Conservation (phyloP, 208 protist genomes). For the Tetramitus jugosus region DNA sequence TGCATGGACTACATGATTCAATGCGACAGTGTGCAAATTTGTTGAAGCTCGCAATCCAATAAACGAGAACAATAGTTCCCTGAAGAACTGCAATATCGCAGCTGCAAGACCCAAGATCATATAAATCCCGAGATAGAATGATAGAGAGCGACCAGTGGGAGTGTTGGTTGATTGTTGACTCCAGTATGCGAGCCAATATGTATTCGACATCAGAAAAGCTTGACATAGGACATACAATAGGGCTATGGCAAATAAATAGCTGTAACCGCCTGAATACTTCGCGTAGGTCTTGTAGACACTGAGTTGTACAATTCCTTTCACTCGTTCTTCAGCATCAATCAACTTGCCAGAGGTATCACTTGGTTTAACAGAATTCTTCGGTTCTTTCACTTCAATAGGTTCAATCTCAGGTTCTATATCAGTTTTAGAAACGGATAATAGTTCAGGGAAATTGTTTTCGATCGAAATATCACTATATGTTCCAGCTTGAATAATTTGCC, state of each 20-base stretch:
- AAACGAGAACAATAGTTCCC: constrained; percentile 17
- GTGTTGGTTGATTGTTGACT: not conserved
- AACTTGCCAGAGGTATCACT: constrained; percentile 25
- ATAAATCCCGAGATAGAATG: constrained; percentile 25
- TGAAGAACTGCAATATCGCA: not conserved
- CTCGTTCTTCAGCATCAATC: constrained; percentile 57
- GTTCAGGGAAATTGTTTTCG: too few species aligned
- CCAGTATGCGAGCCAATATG: constrained; percentile 65
- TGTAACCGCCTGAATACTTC: constrained; percentile 44
- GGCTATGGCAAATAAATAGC: constrained; percentile 41
- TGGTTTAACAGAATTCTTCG: not conserved
- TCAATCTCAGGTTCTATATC: too few species aligned
- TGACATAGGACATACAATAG: constrained; percentile 50
- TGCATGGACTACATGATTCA: constrained; percentile 45
- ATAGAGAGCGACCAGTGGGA: not conserved
- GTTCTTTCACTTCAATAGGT: too few species aligned
- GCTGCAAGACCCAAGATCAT: constrained; percentile 14
- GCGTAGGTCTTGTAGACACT: constrained; percentile 56
- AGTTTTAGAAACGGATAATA: too few species aligned
- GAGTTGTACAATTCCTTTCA: constrained; percentile 50
- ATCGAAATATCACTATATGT: too few species aligned
- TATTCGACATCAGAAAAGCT: constrained; percentile 30
- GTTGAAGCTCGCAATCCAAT: constrained; percentile 23
- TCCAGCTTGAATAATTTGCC: too few species aligned
- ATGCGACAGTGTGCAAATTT: constrained; percentile 48